Conservation (phyloP, 148 eudicot genomes). For the Vaccinium darrowii region DNA sequence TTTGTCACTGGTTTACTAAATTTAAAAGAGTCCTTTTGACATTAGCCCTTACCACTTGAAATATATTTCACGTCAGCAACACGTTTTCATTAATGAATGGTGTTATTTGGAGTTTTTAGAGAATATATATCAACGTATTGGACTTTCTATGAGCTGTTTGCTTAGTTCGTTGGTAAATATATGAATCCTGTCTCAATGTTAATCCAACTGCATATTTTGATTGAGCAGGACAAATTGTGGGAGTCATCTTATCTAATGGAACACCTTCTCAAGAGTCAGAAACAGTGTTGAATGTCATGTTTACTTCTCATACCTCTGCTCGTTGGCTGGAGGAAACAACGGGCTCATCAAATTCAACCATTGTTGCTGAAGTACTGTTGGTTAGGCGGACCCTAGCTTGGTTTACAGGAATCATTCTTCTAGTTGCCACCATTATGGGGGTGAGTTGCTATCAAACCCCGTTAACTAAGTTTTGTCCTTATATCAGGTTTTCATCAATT, state of each 20-base stretch:
- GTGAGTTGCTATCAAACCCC: slow-evolving; percentile 39
- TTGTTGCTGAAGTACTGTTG: slow-evolving; percentile 43
- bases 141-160: neutral
- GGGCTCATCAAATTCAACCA: slow-evolving; percentile 26
- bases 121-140: neutral
- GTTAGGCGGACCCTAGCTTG: slow-evolving; percentile 80
- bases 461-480: neutral
- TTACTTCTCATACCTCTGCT: slow-evolving; percentile 39
- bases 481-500: neutral
- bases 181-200: neutral
- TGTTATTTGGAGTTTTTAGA: neutral
- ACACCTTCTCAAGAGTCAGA: slow-evolving; percentile 38
- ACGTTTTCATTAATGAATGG: neutral
- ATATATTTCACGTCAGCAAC: neutral
- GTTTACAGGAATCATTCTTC: slow-evolving; percentile 75
- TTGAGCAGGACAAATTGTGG: slow-evolving; percentile 76
- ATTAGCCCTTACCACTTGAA: neutral
- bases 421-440: slow-evolving; percentile 80
- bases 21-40: neutral
- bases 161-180: neutral
- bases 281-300: slow-evolving; percentile 44
- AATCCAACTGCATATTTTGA: neutral
- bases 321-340: slow-evolving; percentile 66
- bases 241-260: slow-evolving; percentile 46
- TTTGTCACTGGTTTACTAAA: neutral